phyloP scores from a whole-genome alignment of 345 rosid species.

The Litchi chinensis region DNA sequence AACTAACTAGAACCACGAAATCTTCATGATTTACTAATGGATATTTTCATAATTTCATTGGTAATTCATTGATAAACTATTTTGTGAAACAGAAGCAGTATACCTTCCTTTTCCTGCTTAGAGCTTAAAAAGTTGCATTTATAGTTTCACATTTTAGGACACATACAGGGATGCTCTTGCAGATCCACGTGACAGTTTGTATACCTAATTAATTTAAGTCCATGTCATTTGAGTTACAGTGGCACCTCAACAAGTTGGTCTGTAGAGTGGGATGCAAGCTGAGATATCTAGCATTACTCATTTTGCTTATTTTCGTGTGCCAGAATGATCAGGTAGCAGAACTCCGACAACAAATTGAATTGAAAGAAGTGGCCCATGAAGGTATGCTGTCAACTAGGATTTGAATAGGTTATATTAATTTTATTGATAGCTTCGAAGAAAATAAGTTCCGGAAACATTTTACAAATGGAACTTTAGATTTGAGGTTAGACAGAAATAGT shows the following conservation, averaged over 20 bases:
- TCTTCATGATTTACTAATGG: slow-evolving; percentile 1
- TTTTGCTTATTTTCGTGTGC: slow-evolving; percentile 16
- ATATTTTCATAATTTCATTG: slow-evolving; percentile 1
- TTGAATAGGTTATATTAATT: background rate
- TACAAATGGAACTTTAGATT: background rate
- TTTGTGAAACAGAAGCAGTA: background rate
- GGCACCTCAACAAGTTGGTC: background rate
- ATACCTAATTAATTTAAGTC: background rate
- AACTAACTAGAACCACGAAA: background rate
- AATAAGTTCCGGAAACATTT: background rate
- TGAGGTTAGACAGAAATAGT: background rate
- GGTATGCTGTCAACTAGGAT: slow-evolving; percentile 41
- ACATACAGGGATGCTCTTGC: background rate
- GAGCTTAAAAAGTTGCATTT: background rate
- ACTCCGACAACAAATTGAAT: slow-evolving; percentile 66
- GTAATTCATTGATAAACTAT: background rate
- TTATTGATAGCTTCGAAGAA: background rate
- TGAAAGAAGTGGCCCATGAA: slow-evolving; percentile 73
- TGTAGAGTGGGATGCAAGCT: background rate
- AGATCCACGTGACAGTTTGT: background rate
- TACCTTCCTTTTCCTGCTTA: background rate
- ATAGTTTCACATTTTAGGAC: background rate
- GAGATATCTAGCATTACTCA: background rate
- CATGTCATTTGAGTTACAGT: background rate
- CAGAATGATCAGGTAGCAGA: slow-evolving; percentile 75